phyloP scores from a whole-genome alignment of 2,329 filamentous ascomycete species.

The Trichoderma harzianum region DNA sequence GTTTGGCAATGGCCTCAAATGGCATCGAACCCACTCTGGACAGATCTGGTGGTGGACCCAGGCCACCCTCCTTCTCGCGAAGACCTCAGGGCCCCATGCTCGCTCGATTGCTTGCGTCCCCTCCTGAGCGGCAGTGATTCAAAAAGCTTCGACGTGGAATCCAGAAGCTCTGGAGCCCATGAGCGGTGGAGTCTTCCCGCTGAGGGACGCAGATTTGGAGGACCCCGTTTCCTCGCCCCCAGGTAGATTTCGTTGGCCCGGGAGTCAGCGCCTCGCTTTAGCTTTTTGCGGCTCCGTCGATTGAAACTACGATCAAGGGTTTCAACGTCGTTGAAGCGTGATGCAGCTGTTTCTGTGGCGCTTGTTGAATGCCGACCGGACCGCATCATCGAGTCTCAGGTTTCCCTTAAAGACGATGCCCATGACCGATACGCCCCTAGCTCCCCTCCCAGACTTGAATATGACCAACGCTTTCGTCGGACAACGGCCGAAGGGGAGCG shows the following conservation, averaged over 20 bases:
- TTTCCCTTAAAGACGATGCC: neutral
- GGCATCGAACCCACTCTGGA: conserved; percentile 21
- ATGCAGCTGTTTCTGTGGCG: neutral
- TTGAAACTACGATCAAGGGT: neutral
- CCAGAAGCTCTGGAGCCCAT: conserved; percentile 25
- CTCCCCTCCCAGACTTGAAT: conserved; percentile 1
- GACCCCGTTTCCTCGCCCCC: conserved; percentile 19
- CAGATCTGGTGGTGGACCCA: conserved; percentile 25
- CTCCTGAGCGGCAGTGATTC: conserved; percentile 20
- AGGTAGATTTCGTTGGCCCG: conserved; percentile 17
- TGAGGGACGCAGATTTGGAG: conserved; percentile 22
- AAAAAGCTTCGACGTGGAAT: conserved; percentile 23
- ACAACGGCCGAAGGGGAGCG: conserved; percentile 16
- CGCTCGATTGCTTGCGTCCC: conserved; percentile 17
- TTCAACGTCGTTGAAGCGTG: neutral
- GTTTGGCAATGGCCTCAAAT: conserved; percentile 15
- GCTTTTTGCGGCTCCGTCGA: conserved; percentile 15
- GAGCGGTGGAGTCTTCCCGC: conserved; percentile 23
- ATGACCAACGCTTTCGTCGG: conserved; percentile 16
- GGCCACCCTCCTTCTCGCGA: neutral
- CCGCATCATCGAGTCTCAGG: neutral
- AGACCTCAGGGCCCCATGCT: conserved; percentile 14
- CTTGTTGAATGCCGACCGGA: neutral
- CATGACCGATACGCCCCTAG: conserved; percentile 9
- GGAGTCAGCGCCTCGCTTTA: conserved; percentile 18